Evolutionary conservation across 192 early-diverging fungal species (phyloP).

Genomic region (Backusella morwellensis): DNA sequence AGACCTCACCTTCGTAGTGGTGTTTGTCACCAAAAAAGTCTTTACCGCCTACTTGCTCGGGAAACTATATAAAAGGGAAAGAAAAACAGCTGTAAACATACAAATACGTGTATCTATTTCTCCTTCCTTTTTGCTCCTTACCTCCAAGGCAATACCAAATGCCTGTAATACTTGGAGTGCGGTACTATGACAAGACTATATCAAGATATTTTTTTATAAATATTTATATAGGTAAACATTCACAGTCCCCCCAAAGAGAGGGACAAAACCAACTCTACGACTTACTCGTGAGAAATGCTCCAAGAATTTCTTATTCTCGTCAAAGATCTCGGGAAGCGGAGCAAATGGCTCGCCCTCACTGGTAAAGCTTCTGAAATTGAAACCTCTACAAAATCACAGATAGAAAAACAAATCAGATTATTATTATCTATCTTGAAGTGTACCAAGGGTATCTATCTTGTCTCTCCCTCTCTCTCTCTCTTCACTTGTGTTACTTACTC

Average conservation of each 20-base stretch:
- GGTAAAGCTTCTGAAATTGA: slow-evolving; percentile 49
- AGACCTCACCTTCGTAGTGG: slow-evolving; percentile 43
- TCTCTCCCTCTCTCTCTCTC: neutral
- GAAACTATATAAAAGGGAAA: slow-evolving; percentile 32
- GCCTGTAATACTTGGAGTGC: slow-evolving; percentile 49
- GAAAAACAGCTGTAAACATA: neutral
- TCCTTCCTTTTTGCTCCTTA: slow-evolving; percentile 45
- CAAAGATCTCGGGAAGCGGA: slow-evolving; percentile 34
- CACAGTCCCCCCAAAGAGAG: neutral
- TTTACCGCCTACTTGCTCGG: slow-evolving; percentile 49
- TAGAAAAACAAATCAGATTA: neutral
- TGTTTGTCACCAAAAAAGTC: slow-evolving; percentile 51
- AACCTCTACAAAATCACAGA: slow-evolving; percentile 40
- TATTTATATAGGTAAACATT: neutral
- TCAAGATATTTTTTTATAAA: neutral
- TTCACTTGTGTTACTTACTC: slow-evolving; percentile 43
- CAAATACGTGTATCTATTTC: slow-evolving; percentile 25
- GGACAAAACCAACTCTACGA: neutral
- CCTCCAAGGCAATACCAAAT: slow-evolving; percentile 60
- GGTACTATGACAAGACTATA: slow-evolving; percentile 47
- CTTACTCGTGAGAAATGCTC: slow-evolving; percentile 42
- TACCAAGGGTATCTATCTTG: no score
- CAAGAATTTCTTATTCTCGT: slow-evolving; percentile 18
- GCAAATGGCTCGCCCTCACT: slow-evolving; percentile 36
- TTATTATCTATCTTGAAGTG: neutral